Conservation (phyloP, 495 filamentous ascomycete genomes). For the Aspergillus wentii region DNA sequence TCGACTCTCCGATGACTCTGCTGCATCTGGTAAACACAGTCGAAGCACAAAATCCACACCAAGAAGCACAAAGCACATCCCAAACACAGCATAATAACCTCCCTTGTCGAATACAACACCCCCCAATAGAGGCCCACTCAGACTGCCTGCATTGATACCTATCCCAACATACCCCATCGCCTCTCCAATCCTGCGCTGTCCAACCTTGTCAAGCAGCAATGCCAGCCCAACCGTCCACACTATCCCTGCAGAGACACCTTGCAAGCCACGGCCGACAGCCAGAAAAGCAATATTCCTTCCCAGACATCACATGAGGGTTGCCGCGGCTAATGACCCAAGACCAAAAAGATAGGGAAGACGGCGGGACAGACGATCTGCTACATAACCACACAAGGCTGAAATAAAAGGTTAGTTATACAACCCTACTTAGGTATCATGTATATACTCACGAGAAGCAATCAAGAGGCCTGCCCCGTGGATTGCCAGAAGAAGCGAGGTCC, state of each 20-base stretch:
- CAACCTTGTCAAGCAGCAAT: constrained; percentile 49
- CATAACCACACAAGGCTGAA: constrained; percentile 7
- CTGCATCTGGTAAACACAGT: constrained; percentile 52
- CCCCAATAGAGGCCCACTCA: constrained; percentile 41
- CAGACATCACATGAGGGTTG: constrained; percentile 47
- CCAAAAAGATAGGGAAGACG: constrained; percentile 22
- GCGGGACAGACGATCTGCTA: constrained; percentile 5
- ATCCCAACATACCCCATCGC: constrained; percentile 25
- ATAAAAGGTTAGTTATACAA: neutral
- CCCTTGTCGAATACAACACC: constrained; percentile 57
- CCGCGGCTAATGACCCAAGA: constrained; percentile 39
- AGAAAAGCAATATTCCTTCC: constrained; percentile 43
- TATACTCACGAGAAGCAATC: constrained; percentile 6
- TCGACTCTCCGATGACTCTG: neutral
- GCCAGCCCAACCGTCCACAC: constrained; percentile 57
- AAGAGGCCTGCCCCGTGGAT: constrained; percentile 4
- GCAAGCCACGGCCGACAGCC: constrained; percentile 46
- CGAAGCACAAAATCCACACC: constrained; percentile 58
- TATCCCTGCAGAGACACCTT: constrained; percentile 50
- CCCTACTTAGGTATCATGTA: neutral
- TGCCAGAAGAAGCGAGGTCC: constrained; percentile 6
- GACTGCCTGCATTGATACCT: constrained; percentile 1
- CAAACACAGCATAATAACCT: constrained; percentile 63
- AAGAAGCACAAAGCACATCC: constrained; percentile 57
- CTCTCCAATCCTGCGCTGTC: constrained; percentile 44